Evolutionary conservation across 345 rosid genomes (phyloP), one percentile per base, ranked within the genome.

Genomic region (Melaleuca quinquenervia): DNA sequence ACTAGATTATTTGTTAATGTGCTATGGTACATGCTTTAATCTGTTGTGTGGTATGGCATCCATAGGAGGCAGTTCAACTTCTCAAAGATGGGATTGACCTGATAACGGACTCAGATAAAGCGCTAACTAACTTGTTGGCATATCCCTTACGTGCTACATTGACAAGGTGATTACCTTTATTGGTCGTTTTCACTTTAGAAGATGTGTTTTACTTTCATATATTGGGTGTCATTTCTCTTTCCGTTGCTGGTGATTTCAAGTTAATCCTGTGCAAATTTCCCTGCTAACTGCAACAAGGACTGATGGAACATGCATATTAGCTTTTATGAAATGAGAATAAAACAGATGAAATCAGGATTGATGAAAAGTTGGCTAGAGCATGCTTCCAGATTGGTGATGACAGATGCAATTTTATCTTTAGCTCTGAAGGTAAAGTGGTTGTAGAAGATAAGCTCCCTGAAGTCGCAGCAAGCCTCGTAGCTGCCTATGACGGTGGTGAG

Each of bases 41-140:
- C 62, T 36, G 54, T 55, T 24, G 51, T 32, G 36, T 84, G 55
- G 80, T 83, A 83, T 85, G 90, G 74, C 56, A 83, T 91, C 80
- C 84, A 86, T 94, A 96, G 98, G 99, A 96, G 90, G 98, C 98
- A 9, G 90, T 93, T 82, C 92, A 93, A 89, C 95, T 97, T 85
- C 97, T 96, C 74, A 94, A 96, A 94, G 98, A 97, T 92, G 98
- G 96, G 85, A 95, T 97, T 92, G 99, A 97, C 89, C 90, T 96
- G 92, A 93, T 95, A 88, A 90, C 98, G 22, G 99, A 96, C 86
- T 91, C 99, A n/a, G 98, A 96, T 83, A 91, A 93, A 91, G 96
- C 87, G 52, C 93, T 97, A 29, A 90, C 93, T 70, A 92, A 94
- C 85, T 92, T 97, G 91, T 89, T 96, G 49, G 95, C 99, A 70